Conservation (phyloP, 306 rosid species). For the Gastrolobium villosum region DNA sequence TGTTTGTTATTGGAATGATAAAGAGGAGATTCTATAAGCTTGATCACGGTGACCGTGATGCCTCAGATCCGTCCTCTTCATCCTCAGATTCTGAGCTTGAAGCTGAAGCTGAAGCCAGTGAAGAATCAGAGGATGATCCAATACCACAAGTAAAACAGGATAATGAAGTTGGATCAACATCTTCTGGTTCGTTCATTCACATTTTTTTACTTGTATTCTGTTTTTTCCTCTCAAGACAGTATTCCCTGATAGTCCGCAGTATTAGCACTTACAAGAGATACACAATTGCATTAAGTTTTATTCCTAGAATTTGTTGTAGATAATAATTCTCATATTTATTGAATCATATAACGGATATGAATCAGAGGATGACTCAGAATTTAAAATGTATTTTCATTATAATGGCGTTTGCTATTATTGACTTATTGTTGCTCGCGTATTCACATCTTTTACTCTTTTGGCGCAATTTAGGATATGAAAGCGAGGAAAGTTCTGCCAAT, state of each 20-base stretch:
- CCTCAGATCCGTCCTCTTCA: slow-evolving; percentile 71
- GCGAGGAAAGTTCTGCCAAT: slow-evolving; percentile 79
- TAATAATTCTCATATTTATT: slow-evolving; percentile 1
- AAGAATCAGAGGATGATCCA: slow-evolving; percentile 57
- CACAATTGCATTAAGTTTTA: neutral
- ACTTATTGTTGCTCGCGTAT: neutral
- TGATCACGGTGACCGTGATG: slow-evolving; percentile 74
- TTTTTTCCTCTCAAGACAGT: neutral
- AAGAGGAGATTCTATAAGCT: slow-evolving; percentile 81
- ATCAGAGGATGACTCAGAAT: too few relatives aligned
- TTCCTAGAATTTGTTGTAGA: neutral
- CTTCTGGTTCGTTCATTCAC: slow-evolving; percentile 68
- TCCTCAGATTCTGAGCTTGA: slow-evolving; percentile 68
- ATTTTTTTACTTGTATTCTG: neutral
- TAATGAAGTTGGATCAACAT: slow-evolving; percentile 59
- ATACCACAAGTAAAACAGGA: slow-evolving; percentile 47
- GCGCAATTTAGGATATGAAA: slow-evolving; percentile 66
- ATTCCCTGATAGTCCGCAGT: neutral
- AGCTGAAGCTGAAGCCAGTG: slow-evolving; percentile 51
- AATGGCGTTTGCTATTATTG: neutral
- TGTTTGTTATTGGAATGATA: slow-evolving; percentile 61
- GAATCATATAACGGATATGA: neutral
- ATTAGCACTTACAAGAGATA: neutral
- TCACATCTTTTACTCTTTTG: neutral
- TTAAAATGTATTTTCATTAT: neutral